Percentiles rank a stretch among this genome's conserved stretches.
Conservation (phyloP, 164 flowering plant genomes). For the Macadamia tetraphylla region DNA sequence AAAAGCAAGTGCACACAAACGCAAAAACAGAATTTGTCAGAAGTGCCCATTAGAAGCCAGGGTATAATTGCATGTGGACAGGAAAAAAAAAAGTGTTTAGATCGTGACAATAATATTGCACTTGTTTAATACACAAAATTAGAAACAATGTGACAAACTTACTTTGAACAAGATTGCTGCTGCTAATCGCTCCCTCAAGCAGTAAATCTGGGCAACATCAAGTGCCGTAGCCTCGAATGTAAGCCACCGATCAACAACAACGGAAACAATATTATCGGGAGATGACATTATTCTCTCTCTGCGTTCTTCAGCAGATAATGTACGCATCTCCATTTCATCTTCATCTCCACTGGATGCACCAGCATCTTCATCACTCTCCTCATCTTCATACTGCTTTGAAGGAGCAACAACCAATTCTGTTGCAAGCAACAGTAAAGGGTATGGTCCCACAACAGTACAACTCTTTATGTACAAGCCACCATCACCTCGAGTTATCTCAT, state of each 20-base stretch:
- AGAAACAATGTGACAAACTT: conserved; percentile 17
- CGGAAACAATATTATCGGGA: conserved; percentile 65
- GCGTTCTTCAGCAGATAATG: conserved; percentile 18
- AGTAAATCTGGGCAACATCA: conserved; percentile 84
- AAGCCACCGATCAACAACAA: conserved; percentile 84
- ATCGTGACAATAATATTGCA: no score
- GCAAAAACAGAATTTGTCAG: no score
- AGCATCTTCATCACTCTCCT: conserved; percentile 33
- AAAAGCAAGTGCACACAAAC: no score
- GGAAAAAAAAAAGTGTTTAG: no score
- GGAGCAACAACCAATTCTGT: conserved; percentile 85
- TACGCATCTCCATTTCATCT: conserved; percentile 31
- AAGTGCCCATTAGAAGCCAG: no score
- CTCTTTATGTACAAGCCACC: conserved; percentile 52
- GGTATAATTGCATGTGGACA: no score
- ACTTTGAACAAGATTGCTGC: conserved; percentile 80
- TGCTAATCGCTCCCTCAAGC: conserved; percentile 74
- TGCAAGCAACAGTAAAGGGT: conserved; percentile 69
- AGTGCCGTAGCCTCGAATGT: conserved; percentile 66
- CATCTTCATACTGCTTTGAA: conserved; percentile 27
- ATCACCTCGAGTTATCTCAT: conserved; percentile 86
- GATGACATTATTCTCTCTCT: conserved; percentile 60
- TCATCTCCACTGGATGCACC: conserved; percentile 21
- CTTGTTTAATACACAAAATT: not conserved
- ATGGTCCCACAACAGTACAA: conserved; percentile 69